Evolutionary conservation across 345 rosid species (phyloP).

Genomic region (Aegle marmelos): DNA sequence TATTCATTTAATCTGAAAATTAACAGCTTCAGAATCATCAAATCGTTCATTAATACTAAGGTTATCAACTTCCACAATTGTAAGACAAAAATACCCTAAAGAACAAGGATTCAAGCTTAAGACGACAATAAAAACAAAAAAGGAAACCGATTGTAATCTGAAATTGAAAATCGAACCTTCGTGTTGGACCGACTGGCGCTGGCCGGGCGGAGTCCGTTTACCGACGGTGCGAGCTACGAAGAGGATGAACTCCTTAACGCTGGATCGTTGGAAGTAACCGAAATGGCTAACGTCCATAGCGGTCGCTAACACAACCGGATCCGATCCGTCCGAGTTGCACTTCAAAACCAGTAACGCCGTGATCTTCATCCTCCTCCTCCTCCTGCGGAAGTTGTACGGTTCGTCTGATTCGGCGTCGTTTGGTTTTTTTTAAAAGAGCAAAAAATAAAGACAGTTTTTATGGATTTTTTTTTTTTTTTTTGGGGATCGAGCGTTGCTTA

Average conservation of each 20-base stretch:
- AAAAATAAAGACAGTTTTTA: neutral
- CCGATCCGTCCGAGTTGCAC: constrained; percentile 59
- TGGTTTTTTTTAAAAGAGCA: neutral
- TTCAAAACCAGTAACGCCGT: constrained; percentile 83
- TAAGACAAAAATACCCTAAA: neutral
- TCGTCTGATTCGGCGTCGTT: neutral
- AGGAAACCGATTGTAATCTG: neutral
- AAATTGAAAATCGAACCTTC: constrained; percentile 47
- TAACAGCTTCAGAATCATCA: neutral
- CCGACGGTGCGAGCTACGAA: constrained; percentile 95
- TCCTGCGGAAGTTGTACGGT: neutral
- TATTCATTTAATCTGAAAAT: neutral
- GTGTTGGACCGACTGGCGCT: constrained; percentile 91
- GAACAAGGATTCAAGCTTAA: neutral
- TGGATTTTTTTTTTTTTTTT: rapidly evolving
- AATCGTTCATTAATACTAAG: neutral
- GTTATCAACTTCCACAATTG: neutral
- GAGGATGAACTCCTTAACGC: constrained; percentile 81
- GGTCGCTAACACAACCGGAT: constrained; percentile 64
- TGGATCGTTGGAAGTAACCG: constrained; percentile 83
- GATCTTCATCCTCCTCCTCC: constrained; percentile 64
- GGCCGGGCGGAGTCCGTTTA: constrained; percentile 74
- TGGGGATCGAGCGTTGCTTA: neutral
- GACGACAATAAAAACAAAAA: neutral
- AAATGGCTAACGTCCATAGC: constrained; percentile 83